Percentiles rank a stretch among this genome's conserved stretches.
Evolutionary conservation across 2,329 filamentous ascomycete genomes (phyloP).

Genomic region (Verticillium tricorpus): DNA sequence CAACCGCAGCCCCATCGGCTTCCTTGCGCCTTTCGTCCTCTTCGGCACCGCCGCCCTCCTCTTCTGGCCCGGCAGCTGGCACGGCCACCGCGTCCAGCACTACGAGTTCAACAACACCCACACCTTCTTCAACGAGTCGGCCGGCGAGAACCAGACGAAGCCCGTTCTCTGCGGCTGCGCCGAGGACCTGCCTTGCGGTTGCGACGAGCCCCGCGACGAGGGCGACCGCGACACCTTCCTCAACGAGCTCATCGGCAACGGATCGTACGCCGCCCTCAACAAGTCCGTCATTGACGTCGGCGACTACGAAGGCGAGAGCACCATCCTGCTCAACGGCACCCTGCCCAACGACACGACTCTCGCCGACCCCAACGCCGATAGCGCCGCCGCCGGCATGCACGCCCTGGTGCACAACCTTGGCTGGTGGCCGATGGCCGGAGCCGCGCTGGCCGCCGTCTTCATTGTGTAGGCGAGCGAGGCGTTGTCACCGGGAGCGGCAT

Average conservation of each 20-base stretch:
- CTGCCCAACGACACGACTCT: slow-evolving; percentile 63
- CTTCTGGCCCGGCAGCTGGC: slow-evolving; percentile 64
- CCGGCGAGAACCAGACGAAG: slow-evolving; percentile 50
- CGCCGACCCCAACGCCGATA: slow-evolving; percentile 30
- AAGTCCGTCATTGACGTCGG: slow-evolving; percentile 58
- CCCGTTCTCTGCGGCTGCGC: slow-evolving; percentile 60
- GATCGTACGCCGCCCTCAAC: slow-evolving; percentile 46
- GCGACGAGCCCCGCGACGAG: slow-evolving; percentile 38
- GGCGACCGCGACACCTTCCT: slow-evolving; percentile 45
- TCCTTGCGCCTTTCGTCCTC: slow-evolving; percentile 45
- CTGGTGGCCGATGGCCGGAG: slow-evolving; percentile 45
- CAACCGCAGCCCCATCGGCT: slow-evolving; percentile 41
- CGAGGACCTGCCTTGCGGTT: slow-evolving; percentile 45
- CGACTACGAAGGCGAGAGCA: slow-evolving; percentile 43
- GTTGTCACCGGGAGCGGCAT: too few relatives aligned
- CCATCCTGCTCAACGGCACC: slow-evolving; percentile 71
- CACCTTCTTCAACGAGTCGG: slow-evolving; percentile 41
- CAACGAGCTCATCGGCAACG: slow-evolving; percentile 60
- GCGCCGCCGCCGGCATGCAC: slow-evolving; percentile 25
- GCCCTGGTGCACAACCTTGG: slow-evolving; percentile 34
- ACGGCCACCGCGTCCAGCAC: slow-evolving; percentile 35
- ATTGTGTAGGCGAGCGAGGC: slow-evolving; percentile 23
- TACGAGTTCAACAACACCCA: slow-evolving; percentile 60
- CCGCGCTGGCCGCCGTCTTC: slow-evolving; percentile 40
- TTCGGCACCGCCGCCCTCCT: slow-evolving; percentile 41